These are phyloP conservation scores for Anisodus acutangulus DNA, from an alignment of 257 asterid genomes.

Conservation along the genomic window DNA sequence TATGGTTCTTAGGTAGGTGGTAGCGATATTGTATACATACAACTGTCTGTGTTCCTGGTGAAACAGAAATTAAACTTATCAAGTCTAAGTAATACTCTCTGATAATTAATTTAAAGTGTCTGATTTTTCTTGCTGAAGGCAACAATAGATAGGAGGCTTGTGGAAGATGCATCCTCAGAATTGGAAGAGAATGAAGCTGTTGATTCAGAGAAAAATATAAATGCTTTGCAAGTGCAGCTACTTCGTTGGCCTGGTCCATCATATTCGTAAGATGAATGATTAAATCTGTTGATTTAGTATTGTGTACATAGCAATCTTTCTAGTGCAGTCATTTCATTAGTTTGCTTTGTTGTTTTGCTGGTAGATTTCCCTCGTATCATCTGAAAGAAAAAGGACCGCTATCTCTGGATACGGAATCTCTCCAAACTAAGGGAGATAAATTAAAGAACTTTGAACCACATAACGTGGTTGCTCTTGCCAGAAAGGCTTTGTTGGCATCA, in stretches of 20 bases:
- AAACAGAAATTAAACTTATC: not conserved
- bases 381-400: constrained; percentile 37
- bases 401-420: constrained; percentile 31
- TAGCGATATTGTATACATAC: not conserved
- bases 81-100: constrained; percentile 22
- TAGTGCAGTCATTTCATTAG: constrained; percentile 7
- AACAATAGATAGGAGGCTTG: constrained; percentile 53
- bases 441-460: constrained; percentile 51
- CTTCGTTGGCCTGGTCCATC: constrained; percentile 63
- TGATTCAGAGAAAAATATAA: constrained; percentile 45
- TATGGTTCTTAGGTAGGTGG: constrained; percentile 5
- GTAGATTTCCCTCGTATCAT: constrained; percentile 63
- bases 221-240: constrained; percentile 50
- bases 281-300: not conserved
- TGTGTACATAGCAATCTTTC: not conserved
- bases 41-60: constrained; percentile 16
- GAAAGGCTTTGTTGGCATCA: constrained; percentile 77
- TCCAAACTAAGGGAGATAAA: constrained; percentile 40
- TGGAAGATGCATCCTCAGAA: constrained; percentile 43
- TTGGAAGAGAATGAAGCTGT: constrained; percentile 41
- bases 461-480: constrained; percentile 68
- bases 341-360: constrained; percentile 34
- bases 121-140: constrained; percentile 45
- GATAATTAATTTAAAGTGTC: constrained; percentile 33
- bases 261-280: constrained; percentile 71